Evolutionary conservation across 345 rosid genomes (phyloP).

Genomic region (Crucihimalaya himalaica): DNA sequence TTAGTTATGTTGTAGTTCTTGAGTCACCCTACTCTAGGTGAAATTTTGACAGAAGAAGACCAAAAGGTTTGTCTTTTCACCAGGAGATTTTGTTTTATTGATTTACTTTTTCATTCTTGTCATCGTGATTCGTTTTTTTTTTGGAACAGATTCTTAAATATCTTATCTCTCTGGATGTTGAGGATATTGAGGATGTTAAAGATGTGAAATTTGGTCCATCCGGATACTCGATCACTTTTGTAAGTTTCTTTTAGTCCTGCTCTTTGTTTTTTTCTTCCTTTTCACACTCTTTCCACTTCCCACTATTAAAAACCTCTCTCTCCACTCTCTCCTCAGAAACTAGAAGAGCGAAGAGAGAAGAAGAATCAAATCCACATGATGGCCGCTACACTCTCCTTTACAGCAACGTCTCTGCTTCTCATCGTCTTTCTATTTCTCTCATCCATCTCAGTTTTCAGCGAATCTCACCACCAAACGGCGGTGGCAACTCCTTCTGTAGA

Average conservation of each 20-base stretch:
- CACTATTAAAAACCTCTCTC: not conserved
- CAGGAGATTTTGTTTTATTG: not conserved
- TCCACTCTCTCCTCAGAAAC: not conserved
- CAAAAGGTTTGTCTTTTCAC: conserved; percentile 66
- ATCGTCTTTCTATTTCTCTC: conserved; percentile 11
- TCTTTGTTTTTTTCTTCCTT: not conserved
- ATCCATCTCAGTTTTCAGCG: conserved; percentile 15
- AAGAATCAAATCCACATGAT: not conserved
- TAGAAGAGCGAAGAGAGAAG: not conserved
- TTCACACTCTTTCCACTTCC: conserved; percentile 1
- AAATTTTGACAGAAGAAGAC: conserved; percentile 81
- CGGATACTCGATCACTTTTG: conserved; percentile 87
- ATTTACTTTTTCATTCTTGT: not conserved
- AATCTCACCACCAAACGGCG: conserved; percentile 35
- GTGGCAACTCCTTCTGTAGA: conserved; percentile 34
- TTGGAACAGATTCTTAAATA: conserved; percentile 67
- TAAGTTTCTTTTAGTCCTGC: conserved; percentile 44
- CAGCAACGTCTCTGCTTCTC: not conserved
- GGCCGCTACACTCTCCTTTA: not conserved
- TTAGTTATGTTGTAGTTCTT: conserved; percentile 70
- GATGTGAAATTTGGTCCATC: conserved; percentile 95
- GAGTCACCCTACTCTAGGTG: conserved; percentile 87
- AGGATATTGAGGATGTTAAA: conserved; percentile 89
- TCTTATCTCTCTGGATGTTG: conserved; percentile 77
- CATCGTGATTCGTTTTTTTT: not conserved